A percentile compares a stretch with the other conserved stretches of the same genome.
Conservation (phyloP, 495 filamentous ascomycete genomes). For the Xylona heveae region DNA sequence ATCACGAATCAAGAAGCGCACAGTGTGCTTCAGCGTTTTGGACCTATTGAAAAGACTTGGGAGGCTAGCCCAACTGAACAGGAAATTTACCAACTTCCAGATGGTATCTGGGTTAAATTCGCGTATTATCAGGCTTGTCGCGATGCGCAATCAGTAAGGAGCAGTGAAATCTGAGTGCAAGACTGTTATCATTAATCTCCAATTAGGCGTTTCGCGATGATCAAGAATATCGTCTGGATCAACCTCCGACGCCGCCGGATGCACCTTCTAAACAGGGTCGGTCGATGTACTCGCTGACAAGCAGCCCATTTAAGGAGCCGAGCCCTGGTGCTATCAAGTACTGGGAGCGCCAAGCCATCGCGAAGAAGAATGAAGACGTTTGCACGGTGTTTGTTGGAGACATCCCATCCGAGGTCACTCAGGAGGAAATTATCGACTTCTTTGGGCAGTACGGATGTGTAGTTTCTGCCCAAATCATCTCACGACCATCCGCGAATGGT, state of each 20-base stretch:
- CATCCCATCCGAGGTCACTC: conserved; percentile 18
- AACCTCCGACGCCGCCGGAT: no score
- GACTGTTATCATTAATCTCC: no score
- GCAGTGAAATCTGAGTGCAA: no score
- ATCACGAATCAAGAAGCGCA: conserved; percentile 22
- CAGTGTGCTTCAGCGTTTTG: conserved; percentile 19
- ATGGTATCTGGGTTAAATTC: conserved; percentile 30
- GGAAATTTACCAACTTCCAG: conserved; percentile 17
- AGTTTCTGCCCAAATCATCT: conserved; percentile 19
- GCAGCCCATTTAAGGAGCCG: conserved; percentile 7
- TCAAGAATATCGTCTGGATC: conserved; percentile 8
- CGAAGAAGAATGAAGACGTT: conserved; percentile 17
- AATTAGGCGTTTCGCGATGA: conserved; percentile 10
- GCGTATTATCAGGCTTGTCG: conserved; percentile 17
- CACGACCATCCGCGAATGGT: conserved; percentile 14
- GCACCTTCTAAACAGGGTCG: no score
- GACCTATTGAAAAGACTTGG: conserved; percentile 16
- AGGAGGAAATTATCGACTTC: conserved; percentile 17
- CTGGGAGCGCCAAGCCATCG: conserved; percentile 2
- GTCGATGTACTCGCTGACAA: no score
- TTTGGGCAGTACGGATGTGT: conserved; percentile 22
- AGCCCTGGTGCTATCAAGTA: conserved; percentile 3
- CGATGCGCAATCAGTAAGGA: conserved; percentile 15
- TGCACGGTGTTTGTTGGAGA: conserved; percentile 30
- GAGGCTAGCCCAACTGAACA: conserved; percentile 12